phyloP scores from a whole-genome alignment of 1,139 yeast species.

The Eremothecium coryli region DNA sequence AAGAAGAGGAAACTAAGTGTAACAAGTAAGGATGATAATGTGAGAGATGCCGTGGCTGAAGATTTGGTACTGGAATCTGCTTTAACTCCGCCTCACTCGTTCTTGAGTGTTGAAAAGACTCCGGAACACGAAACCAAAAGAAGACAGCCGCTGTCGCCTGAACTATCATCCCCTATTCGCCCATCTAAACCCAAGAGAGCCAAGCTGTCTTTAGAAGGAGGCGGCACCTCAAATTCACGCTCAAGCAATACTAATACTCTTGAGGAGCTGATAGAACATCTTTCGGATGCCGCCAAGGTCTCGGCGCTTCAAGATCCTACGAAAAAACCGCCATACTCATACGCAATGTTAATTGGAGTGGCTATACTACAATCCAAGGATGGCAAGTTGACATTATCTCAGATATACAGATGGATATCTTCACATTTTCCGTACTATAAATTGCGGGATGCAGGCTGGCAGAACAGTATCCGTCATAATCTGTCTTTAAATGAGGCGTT shows the following conservation, averaged over 20 bases:
- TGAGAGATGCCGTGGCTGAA: neutral
- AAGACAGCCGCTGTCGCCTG: slow-evolving; percentile 37
- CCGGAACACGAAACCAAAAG: slow-evolving; percentile 5
- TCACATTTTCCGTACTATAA: slow-evolving; percentile 77
- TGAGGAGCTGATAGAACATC: slow-evolving; percentile 18
- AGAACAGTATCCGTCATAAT: slow-evolving; percentile 76
- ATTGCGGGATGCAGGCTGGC: slow-evolving; percentile 89
- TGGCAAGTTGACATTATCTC: slow-evolving; percentile 74
- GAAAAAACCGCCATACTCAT: slow-evolving; percentile 82
- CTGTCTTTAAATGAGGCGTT: slow-evolving; percentile 80
- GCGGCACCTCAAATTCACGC: slow-evolving; percentile 10
- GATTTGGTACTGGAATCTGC: slow-evolving; percentile 7
- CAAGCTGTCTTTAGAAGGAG: slow-evolving; percentile 11
- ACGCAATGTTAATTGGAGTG: slow-evolving; percentile 90
- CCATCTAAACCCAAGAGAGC: slow-evolving; percentile 18
- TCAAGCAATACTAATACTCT: slow-evolving; percentile 19
- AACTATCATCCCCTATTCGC: slow-evolving; percentile 38
- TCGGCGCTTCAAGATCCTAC: slow-evolving; percentile 18
- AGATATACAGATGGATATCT: slow-evolving; percentile 89
- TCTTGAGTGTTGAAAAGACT: slow-evolving; percentile 3
- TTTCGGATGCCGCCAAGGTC: slow-evolving; percentile 35
- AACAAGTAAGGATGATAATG: neutral
- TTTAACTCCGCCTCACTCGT: slow-evolving; percentile 12
- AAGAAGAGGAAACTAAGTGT: slow-evolving; percentile 1
- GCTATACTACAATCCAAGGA: slow-evolving; percentile 81